Percentiles rank a stretch among this genome's conserved stretches.
phyloP scores from a whole-genome alignment of 352 stramenopile species.

The Globisporangium middletonii region DNA sequence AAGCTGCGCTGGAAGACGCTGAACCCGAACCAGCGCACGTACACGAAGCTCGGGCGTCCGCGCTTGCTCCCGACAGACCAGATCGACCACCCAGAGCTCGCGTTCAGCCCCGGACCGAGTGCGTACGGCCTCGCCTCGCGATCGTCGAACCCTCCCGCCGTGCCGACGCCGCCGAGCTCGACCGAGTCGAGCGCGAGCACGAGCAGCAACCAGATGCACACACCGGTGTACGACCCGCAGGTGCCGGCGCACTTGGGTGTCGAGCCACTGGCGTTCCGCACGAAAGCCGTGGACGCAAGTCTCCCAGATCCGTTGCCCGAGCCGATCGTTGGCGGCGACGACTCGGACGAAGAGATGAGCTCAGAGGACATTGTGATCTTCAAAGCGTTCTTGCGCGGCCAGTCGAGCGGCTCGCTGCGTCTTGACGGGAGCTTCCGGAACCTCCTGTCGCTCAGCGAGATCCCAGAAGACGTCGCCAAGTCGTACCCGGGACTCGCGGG shows the following conservation, averaged over 20 bases:
- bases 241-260: background rate
- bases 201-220: conserved; percentile 4
- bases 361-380: conserved; percentile 57
- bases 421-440: conserved; percentile 22
- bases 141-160: background rate
- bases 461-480: conserved; percentile 8
- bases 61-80: conserved; percentile 45
- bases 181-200: conserved; percentile 2
- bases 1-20: conserved; percentile 81
- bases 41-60: conserved; percentile 67
- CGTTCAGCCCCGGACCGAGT: conserved; percentile 4
- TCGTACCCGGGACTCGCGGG: conserved; percentile 8
- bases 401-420: conserved; percentile 39
- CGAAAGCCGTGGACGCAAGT: too few species aligned
- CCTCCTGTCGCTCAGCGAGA: conserved; percentile 27
- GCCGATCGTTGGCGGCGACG: conserved; percentile 32
- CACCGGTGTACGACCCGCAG: background rate
- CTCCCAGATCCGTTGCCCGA: conserved; percentile 18
- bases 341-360: conserved; percentile 46
- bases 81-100: conserved; percentile 20
- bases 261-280: too few species aligned
- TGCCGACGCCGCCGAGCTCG: conserved; percentile 9
- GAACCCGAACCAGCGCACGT: conserved; percentile 74
- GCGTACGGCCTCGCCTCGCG: conserved; percentile 1
- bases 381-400: conserved; percentile 46